These are phyloP conservation scores for Trichothecium sympodiale DNA, from an alignment of 2,329 filamentous ascomycete species.

Conservation along the genomic window DNA sequence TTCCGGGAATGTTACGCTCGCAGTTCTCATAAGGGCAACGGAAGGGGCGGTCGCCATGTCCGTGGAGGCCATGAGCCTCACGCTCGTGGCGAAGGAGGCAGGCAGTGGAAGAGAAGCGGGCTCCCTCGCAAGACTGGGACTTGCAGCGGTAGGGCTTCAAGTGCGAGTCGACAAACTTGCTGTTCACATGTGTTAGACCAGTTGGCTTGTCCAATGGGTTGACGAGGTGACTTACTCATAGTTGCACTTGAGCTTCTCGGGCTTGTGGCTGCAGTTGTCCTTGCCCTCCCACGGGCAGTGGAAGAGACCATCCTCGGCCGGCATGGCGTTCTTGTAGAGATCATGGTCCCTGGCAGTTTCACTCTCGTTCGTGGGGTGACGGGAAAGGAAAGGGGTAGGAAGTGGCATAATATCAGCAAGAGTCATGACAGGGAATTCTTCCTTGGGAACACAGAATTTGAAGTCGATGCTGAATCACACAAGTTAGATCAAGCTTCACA, in stretches of 20 bases:
- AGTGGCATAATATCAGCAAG: constrained; percentile 18
- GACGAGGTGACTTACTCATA: constrained; percentile 65
- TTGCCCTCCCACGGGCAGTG: constrained; percentile 81
- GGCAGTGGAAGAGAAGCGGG: constrained; percentile 88
- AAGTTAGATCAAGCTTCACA: constrained; percentile 2
- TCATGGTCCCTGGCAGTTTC: constrained; percentile 54
- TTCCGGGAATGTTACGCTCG: constrained; percentile 68
- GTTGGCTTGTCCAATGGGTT: constrained; percentile 1
- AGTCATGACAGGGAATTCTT: constrained; percentile 6
- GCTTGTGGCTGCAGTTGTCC: constrained; percentile 68
- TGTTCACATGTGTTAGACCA: constrained; percentile 27
- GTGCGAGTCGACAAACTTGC: constrained; percentile 96
- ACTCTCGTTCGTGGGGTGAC: constrained; percentile 39
- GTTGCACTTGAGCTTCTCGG: constrained; percentile 96
- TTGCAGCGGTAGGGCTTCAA: constrained; percentile 95
- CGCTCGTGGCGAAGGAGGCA: constrained; percentile 91
- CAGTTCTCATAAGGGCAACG: constrained; percentile 82
- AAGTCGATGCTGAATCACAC: constrained; percentile 9
- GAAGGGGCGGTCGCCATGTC: constrained; percentile 86
- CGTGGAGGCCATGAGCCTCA: constrained; percentile 91
- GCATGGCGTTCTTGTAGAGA: constrained; percentile 57
- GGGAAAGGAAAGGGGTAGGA: constrained; percentile 28
- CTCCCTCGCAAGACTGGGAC: constrained; percentile 68
- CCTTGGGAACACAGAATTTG: constrained; percentile 15
- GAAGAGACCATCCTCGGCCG: constrained; percentile 68